Percentiles rank a stretch among this genome's conserved stretches.
phyloP scores from a whole-genome alignment of 306 rosid species.

The Fagus crenata region DNA sequence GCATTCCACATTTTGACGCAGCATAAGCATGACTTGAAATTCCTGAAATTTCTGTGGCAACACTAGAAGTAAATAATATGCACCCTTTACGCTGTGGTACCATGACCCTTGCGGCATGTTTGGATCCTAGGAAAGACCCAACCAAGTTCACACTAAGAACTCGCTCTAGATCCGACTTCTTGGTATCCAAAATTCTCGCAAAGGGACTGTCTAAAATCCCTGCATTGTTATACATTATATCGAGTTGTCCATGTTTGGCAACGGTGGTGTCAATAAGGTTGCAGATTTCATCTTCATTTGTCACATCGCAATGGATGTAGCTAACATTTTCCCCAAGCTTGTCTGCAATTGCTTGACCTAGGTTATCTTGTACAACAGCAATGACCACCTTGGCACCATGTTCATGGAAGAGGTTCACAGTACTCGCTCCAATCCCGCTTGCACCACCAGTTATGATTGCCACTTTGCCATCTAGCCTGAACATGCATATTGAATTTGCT shows the following conservation, averaged over 20 bases:
- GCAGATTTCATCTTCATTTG: constrained; percentile 31
- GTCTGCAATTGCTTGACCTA: constrained; percentile 30
- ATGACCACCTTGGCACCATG: constrained; percentile 39
- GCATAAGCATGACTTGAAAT: too few relatives aligned
- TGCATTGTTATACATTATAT: constrained; percentile 41
- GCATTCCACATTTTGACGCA: too few relatives aligned
- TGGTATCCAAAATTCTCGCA: constrained; percentile 22
- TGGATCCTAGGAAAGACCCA: too few relatives aligned
- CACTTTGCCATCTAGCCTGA: constrained; percentile 37
- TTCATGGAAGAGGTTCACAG: constrained; percentile 31
- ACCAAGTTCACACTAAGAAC: neutral
- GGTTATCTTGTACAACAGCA: constrained; percentile 36
- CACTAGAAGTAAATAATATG: too few relatives aligned
- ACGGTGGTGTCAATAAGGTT: neutral
- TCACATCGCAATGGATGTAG: constrained; percentile 33
- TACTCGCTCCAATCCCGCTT: constrained; percentile 36
- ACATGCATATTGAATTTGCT: too few relatives aligned
- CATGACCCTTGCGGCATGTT: too few relatives aligned
- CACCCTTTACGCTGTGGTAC: too few relatives aligned
- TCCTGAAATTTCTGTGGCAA: too few relatives aligned
- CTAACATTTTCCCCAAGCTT: constrained; percentile 25
- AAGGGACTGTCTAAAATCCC: constrained; percentile 32
- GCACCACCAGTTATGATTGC: constrained; percentile 41
- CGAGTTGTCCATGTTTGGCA: constrained; percentile 4
- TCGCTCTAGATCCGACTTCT: constrained; percentile 21